Evolutionary conservation across 345 rosid species (phyloP), one percentile per base, ranked within the genome.

Genomic region (Camelina hispida): DNA sequence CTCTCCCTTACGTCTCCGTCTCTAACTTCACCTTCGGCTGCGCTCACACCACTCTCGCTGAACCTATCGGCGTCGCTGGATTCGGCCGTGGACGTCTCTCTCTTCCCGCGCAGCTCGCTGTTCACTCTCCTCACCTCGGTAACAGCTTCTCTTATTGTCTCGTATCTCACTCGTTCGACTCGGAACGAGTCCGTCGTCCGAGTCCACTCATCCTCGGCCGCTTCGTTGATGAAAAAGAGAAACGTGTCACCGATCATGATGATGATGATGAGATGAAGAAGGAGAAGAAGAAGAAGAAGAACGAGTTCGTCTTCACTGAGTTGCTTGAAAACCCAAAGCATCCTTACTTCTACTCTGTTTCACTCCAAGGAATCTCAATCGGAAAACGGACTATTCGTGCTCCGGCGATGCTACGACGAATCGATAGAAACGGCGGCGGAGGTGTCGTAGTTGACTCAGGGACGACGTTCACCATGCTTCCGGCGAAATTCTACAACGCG

Each of bases 191-290:
- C 32, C 87, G 86, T 20, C 86, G 69, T 13, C 91, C 96, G 60
- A 91, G 97, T 74, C 96, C 99, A 0, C 92, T 95, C 73, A 95
- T 95, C 74, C 88, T 95, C 2, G 99, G 99, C 17, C 90, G 97
- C 6, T 71, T 73, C 77, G 22, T 9, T 28, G 86, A 83, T 23
- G 86, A 83, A 9, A 85, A 87, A 23, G 81, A 81, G 79, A 82
- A 70, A 66, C 78, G 78, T 20, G 52, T 64, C 1, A 63, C 28
- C 28, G 79, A 74, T n/a, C n/a, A n/a, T 16, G 46, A 25, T 7
- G 48, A 18, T 2, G 50, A 28, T 30, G 42, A 23, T 9, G 28
- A 57, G 5, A 48, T 34, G 69, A 51, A 70, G 72, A 58, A 58
- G 61, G 38, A 74, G 55, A 25, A 5, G 28, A 25, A 25, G 28